Percentiles rank a stretch among this genome's conserved stretches.
Conservation (phyloP, 257 asterid species). For the Vinca minor region DNA sequence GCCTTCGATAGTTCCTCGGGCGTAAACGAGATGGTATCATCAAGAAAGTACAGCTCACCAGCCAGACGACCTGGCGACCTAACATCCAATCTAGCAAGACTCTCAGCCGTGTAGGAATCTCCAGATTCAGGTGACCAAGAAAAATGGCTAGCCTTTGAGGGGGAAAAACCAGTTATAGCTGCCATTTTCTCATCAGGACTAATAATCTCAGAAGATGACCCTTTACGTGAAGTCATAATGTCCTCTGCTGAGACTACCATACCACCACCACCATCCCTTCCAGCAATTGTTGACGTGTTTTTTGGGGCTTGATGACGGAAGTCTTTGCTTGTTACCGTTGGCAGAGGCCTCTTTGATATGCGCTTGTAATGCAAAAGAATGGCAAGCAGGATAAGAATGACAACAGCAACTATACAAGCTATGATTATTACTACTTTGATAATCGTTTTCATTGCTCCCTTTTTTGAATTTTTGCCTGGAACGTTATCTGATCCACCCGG, state of each 20-base stretch:
- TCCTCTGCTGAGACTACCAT: conserved; percentile 67
- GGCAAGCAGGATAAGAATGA: conserved; percentile 46
- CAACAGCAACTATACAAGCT: conserved; percentile 46
- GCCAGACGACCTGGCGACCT: conserved; percentile 79
- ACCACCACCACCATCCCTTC: conserved; percentile 42
- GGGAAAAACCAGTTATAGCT: conserved; percentile 69
- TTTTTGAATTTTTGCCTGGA: conserved; percentile 26
- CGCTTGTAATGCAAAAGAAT: conserved; percentile 40
- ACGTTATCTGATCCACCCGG: conserved; percentile 46
- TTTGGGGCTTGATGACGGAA: conserved; percentile 36
- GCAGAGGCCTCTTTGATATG: conserved; percentile 35
- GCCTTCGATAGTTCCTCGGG: conserved; percentile 89
- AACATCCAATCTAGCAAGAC: conserved; percentile 66
- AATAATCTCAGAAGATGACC: conserved; percentile 63
- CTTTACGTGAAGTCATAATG: conserved; percentile 48
- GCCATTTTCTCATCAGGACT: conserved; percentile 68
- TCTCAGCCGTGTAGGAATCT: conserved; percentile 62
- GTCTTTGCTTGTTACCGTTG: conserved; percentile 43
- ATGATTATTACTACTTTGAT: conserved; percentile 51
- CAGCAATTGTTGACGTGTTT: conserved; percentile 41
- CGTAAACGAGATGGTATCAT: conserved; percentile 74
- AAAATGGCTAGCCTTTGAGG: conserved; percentile 71
- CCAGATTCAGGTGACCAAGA: conserved; percentile 97
- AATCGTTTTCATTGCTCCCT: conserved; percentile 32
- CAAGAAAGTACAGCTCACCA: conserved; percentile 88